Evolutionary conservation across 164 flowering plant species (phyloP).

Genomic region (Santalum album): DNA sequence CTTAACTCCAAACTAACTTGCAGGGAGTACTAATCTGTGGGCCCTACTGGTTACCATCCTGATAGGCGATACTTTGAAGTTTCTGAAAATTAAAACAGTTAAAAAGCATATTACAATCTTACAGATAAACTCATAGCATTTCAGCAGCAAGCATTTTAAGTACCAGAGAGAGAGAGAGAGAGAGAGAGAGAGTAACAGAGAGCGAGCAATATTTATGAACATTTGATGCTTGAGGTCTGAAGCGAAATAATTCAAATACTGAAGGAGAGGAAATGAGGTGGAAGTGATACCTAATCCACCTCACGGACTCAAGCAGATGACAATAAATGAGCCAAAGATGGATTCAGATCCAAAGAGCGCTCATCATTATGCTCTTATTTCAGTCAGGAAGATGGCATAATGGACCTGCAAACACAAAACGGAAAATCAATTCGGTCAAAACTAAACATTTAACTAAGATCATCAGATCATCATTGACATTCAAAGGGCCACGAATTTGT

Average conservation of each 20-base stretch:
- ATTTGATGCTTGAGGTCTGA: not conserved
- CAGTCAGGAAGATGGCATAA: not conserved
- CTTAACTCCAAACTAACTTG: not conserved
- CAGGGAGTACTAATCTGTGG: not conserved
- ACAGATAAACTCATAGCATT: not conserved
- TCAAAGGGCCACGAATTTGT: not conserved
- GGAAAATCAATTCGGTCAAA: not conserved
- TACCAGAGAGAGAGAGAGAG: not conserved
- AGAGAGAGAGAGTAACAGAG: too few species aligned
- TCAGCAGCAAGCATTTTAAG: not conserved
- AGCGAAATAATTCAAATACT: not conserved
- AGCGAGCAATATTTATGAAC: too few species aligned
- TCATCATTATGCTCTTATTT: not conserved
- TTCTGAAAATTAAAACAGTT: too few species aligned
- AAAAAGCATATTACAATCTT: too few species aligned
- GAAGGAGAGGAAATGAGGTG: not conserved
- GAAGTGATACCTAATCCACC: conserved; percentile 5
- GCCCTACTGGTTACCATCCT: too few species aligned
- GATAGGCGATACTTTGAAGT: not conserved
- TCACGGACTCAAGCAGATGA: conserved; percentile 28
- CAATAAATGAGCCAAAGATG: conserved; percentile 19
- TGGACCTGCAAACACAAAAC: not conserved
- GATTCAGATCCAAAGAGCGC: conserved; percentile 10
- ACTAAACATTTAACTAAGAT: not conserved
- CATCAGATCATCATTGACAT: not conserved